phyloP scores from a whole-genome alignment of 2,329 filamentous ascomycete species.

The Penicillium digitatum region DNA sequence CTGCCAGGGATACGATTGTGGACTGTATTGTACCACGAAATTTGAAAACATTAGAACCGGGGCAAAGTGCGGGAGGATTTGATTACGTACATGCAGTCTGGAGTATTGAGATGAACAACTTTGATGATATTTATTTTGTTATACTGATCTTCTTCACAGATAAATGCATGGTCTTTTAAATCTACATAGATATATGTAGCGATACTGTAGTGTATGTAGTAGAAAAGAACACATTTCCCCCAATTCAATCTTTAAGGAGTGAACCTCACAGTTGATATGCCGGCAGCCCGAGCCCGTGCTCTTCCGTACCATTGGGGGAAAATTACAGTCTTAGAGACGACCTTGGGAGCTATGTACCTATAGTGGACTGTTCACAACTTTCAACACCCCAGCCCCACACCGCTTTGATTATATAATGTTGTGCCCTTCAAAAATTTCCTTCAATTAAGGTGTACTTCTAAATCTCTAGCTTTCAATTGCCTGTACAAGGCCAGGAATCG shows the following conservation, averaged over 20 bases:
- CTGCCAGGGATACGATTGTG: not conserved
- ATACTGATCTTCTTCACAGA: not conserved
- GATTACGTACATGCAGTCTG: not conserved
- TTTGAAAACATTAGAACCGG: not conserved
- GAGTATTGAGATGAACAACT: too few relatives aligned
- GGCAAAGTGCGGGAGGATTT: not conserved
- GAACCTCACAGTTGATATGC: conserved; percentile 17
- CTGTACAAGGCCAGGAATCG: too few relatives aligned
- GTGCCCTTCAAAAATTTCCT: too few relatives aligned
- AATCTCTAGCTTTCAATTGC: too few relatives aligned
- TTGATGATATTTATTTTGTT: too few relatives aligned
- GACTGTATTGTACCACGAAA: conserved; percentile 5
- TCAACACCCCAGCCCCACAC: too few relatives aligned
- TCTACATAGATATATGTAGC: not conserved
- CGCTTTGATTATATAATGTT: too few relatives aligned
- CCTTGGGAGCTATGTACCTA: not conserved
- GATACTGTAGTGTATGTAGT: not conserved
- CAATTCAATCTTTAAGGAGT: not conserved
- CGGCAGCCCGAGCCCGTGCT: conserved; percentile 18
- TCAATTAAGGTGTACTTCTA: too few relatives aligned
- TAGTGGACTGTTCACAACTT: too few relatives aligned
- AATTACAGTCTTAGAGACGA: conserved; percentile 23
- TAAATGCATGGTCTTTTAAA: not conserved
- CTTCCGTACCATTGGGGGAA: conserved; percentile 21
- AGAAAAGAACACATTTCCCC: not conserved